Conservation (phyloP, 139 green algal species). For the Tetradesmus lagerheimii region DNA sequence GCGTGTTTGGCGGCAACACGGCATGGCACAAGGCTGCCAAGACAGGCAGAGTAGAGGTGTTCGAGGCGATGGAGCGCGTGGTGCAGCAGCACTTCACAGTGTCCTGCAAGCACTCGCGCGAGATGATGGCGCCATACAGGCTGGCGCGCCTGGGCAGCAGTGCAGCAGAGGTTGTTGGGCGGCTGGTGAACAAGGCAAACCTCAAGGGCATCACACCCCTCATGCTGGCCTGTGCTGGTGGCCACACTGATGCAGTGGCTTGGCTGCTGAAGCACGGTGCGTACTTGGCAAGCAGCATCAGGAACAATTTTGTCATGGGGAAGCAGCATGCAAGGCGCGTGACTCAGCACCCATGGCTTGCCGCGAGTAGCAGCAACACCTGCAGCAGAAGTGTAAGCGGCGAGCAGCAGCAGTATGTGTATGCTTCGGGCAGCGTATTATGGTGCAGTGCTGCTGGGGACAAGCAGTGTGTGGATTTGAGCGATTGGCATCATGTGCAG, state of each 20-base stretch:
- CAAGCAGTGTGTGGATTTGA: background rate
- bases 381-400: background rate
- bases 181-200: constrained; percentile 43
- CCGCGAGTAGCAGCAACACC: background rate
- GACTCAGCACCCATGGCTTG: background rate
- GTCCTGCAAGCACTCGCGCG: background rate
- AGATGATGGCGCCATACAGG: background rate
- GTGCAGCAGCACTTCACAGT: background rate
- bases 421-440: background rate
- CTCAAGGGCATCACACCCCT: constrained; percentile 43
- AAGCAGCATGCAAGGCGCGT: background rate
- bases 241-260: constrained; percentile 30
- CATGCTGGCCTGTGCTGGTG: constrained; percentile 24
- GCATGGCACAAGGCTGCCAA: constrained; percentile 51
- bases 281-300: background rate
- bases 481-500: background rate
- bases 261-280: constrained; percentile 45
- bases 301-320: background rate
- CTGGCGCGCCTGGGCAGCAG: constrained; percentile 21
- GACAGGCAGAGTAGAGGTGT: constrained; percentile 2
- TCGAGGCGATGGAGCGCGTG: constrained; percentile 11
- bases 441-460: background rate
- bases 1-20: constrained; percentile 43
- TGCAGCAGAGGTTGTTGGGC: background rate
- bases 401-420: background rate